Percentiles rank a stretch among this genome's conserved stretches.
Conservation (phyloP, 2,329 filamentous ascomycete species). For the Ascochyta pisi region DNA sequence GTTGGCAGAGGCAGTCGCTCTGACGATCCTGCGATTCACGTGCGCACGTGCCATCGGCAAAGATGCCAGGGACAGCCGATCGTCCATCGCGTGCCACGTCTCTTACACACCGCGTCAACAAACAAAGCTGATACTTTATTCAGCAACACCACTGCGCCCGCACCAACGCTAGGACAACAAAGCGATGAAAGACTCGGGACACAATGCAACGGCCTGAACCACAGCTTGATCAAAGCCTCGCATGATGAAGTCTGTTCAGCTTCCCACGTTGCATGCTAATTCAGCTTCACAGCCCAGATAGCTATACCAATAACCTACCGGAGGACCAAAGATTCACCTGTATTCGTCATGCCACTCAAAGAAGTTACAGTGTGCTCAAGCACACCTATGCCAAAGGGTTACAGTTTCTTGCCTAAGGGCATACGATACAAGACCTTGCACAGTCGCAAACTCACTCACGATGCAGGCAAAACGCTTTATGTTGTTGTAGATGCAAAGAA, state of each 20-base stretch:
- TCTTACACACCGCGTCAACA: neutral
- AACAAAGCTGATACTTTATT: neutral
- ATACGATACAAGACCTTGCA: conserved; percentile 45
- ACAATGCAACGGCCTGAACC: neutral
- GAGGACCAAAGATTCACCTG: neutral
- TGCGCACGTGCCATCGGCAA: conserved; percentile 7
- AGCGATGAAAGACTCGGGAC: neutral
- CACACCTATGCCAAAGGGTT: conserved; percentile 37
- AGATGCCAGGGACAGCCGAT: neutral
- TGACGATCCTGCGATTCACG: neutral
- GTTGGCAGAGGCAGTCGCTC: neutral
- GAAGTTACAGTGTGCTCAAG: conserved; percentile 32
- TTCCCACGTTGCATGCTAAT: neutral
- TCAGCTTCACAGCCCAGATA: too few relatives aligned
- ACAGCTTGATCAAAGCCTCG: neutral
- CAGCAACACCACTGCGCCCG: neutral
- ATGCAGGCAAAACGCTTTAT: conserved; percentile 36
- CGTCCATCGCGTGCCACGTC: neutral
- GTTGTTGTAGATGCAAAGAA: conserved; percentile 37
- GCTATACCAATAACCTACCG: neutral
- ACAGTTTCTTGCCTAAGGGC: conserved; percentile 45
- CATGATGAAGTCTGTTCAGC: neutral
- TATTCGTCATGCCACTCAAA: conserved; percentile 11
- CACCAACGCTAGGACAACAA: neutral
- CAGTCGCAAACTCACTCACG: conserved; percentile 41